Conservation (phyloP, 2,329 filamentous ascomycete genomes). For the Cercospora sp. region DNA sequence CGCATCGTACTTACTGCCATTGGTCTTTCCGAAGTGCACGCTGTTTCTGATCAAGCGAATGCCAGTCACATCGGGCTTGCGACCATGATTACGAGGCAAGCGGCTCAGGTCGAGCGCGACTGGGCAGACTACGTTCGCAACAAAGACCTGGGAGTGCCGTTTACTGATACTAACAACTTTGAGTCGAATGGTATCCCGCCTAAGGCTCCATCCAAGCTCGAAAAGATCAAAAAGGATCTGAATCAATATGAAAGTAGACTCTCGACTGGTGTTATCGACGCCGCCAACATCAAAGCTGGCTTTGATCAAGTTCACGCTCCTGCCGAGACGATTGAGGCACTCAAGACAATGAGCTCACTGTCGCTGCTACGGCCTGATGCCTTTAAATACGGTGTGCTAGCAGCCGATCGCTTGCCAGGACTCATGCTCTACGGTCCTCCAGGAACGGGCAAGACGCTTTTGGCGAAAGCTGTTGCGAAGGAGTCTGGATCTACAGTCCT, state of each 20-base stretch:
- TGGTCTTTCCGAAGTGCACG: conserved; percentile 48
- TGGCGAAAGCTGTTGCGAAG: conserved; percentile 65
- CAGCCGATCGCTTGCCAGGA: conserved; percentile 86
- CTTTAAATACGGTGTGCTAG: conserved; percentile 93
- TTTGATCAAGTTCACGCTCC: conserved; percentile 86
- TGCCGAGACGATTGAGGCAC: conserved; percentile 76
- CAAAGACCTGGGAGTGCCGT: conserved; percentile 5
- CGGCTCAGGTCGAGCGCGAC: conserved; percentile 25
- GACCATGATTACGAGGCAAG: conserved; percentile 24
- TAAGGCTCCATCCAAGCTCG: conserved; percentile 36
- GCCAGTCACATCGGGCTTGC: conserved; percentile 42
- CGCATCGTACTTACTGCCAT: conserved; percentile 57
- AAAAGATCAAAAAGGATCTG: conserved; percentile 56
- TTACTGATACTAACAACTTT: neutral
- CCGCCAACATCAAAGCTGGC: conserved; percentile 77
- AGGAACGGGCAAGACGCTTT: conserved; percentile 83
- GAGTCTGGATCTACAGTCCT: conserved; percentile 69
- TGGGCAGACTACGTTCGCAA: conserved; percentile 18
- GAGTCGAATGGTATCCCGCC: neutral
- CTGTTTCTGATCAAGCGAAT: conserved; percentile 34
- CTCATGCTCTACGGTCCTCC: conserved; percentile 94
- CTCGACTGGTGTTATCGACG: conserved; percentile 76
- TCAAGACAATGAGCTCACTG: conserved; percentile 85
- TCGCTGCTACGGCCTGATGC: conserved; percentile 86
- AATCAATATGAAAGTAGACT: conserved; percentile 82